Percentiles rank a stretch among this genome's conserved stretches.
These are phyloP conservation scores for Leishmania gerbilli DNA, from an alignment of 208 protist species.

Conservation along the genomic window DNA sequence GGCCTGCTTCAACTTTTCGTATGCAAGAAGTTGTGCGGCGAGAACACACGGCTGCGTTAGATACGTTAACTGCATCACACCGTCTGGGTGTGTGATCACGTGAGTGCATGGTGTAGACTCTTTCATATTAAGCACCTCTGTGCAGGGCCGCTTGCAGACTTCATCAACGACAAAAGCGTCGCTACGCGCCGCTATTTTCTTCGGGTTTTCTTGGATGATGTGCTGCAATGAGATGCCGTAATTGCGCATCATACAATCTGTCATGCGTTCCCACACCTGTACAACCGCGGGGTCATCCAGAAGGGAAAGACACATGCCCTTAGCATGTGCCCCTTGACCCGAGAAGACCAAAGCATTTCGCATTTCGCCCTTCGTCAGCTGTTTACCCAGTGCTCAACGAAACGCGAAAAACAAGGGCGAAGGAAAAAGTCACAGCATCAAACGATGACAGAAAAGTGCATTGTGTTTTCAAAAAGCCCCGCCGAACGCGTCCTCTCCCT, in stretches of 20 bases:
- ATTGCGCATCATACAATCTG: slow-evolving; percentile 70
- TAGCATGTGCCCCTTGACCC: slow-evolving; percentile 77
- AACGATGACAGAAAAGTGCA: not conserved
- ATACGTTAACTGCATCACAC: slow-evolving; percentile 78
- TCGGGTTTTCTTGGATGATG: slow-evolving; percentile 78
- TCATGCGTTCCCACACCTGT: slow-evolving; percentile 71
- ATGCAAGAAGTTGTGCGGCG: slow-evolving; percentile 65
- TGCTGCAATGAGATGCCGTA: slow-evolving; percentile 76
- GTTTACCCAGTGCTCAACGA: not conserved
- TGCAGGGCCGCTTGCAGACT: slow-evolving; percentile 44
- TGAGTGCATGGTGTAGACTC: slow-evolving; percentile 48
- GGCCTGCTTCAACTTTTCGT: slow-evolving; percentile 34
- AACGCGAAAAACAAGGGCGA: not conserved
- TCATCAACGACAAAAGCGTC: slow-evolving; percentile 55
- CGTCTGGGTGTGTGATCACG: slow-evolving; percentile 49
- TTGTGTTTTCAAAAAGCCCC: not conserved
- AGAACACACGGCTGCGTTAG: slow-evolving; percentile 85
- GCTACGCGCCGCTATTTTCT: slow-evolving; percentile 37
- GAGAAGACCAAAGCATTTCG: slow-evolving; percentile 74
- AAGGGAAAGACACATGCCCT: slow-evolving; percentile 76
- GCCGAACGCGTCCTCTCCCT: not conserved
- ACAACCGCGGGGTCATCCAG: slow-evolving; percentile 39
- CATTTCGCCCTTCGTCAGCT: slow-evolving; percentile 7
- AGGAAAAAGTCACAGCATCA: not conserved
- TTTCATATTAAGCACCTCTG: slow-evolving; percentile 40